A percentile compares a stretch with the other conserved stretches of the same genome.
These are phyloP conservation scores for Trichoderma koningiopsis DNA, from an alignment of 2,329 filamentous ascomycete genomes.

Conservation along the genomic window DNA sequence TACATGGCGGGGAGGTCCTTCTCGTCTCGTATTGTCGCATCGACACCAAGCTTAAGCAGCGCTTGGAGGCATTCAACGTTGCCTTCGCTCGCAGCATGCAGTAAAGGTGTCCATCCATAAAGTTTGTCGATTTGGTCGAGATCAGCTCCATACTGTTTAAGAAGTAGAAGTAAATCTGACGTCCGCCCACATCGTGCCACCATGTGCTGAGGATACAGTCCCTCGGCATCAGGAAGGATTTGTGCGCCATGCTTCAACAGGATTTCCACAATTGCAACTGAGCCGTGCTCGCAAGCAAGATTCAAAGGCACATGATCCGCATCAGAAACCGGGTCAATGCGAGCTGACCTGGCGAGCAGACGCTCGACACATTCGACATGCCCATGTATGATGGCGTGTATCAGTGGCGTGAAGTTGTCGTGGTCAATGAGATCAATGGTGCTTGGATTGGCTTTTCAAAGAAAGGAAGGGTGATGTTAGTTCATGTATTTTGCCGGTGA, in stretches of 20 bases:
- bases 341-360: slow-evolving; percentile 75
- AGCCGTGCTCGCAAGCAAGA: slow-evolving; percentile 91
- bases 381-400: slow-evolving; percentile 91
- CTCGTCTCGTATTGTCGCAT: slow-evolving; percentile 82
- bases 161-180: slow-evolving; percentile 74
- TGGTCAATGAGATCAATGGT: slow-evolving; percentile 90
- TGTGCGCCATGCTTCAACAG: slow-evolving; percentile 78
- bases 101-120: slow-evolving; percentile 95
- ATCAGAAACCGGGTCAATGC: slow-evolving; percentile 82
- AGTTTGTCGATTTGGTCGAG: slow-evolving; percentile 92
- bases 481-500: neutral
- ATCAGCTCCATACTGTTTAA: slow-evolving; percentile 85
- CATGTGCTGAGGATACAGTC: slow-evolving; percentile 93
- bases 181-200: slow-evolving; percentile 87
- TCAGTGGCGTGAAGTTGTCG: slow-evolving; percentile 94
- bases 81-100: slow-evolving; percentile 95
- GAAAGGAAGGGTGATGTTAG: slow-evolving; percentile 16
- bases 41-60: slow-evolving; percentile 75
- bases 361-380: slow-evolving; percentile 78
- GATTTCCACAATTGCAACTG: slow-evolving; percentile 79
- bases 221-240: slow-evolving; percentile 93
- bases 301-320: slow-evolving; percentile 94
- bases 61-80: slow-evolving; percentile 86
- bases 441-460: slow-evolving; percentile 58
- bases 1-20: slow-evolving; percentile 95